A percentile compares a stretch with the other conserved stretches of the same genome.
These are phyloP conservation scores for Mortierella sp. DNA, from an alignment of 371 early-diverging fungal species.

Conservation along the genomic window DNA sequence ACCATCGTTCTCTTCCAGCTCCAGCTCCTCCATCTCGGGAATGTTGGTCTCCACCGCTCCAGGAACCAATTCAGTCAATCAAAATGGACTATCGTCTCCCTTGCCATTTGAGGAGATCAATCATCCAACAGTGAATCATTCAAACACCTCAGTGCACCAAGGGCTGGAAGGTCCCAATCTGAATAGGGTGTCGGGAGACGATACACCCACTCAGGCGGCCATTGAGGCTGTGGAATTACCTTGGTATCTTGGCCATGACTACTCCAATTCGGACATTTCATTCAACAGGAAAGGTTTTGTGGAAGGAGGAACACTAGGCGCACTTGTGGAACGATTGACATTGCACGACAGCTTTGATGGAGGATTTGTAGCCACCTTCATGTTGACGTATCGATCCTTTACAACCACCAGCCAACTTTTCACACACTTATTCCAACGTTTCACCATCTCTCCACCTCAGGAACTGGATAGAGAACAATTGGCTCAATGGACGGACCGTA, in stretches of 20 bases:
- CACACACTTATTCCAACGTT: conserved; percentile 75
- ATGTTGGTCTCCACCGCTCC: conserved; percentile 17
- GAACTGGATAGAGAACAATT: conserved; percentile 74
- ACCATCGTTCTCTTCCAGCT: conserved; percentile 29
- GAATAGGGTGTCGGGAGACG: conserved; percentile 34
- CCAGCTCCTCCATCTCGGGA: conserved; percentile 19
- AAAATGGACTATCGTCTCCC: too few relatives aligned
- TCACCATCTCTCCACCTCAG: conserved; percentile 76
- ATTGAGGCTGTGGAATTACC: conserved; percentile 48
- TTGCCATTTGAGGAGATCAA: conserved; percentile 42
- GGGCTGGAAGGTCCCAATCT: conserved; percentile 35
- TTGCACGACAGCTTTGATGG: conserved; percentile 85
- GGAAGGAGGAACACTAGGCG: conserved; percentile 86
- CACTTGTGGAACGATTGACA: conserved; percentile 89
- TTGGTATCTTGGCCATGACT: conserved; percentile 83
- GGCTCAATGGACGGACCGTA: conserved; percentile 86
- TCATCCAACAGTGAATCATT: conserved; percentile 36
- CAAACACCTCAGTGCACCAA: conserved; percentile 20
- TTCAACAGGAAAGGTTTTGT: conserved; percentile 89
- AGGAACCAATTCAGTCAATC: too few relatives aligned
- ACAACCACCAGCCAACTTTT: conserved; percentile 81
- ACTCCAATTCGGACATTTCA: conserved; percentile 74
- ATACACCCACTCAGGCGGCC: conserved; percentile 33
- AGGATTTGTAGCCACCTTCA: conserved; percentile 83
- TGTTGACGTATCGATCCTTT: conserved; percentile 93